Evolutionary conservation across 257 asterid genomes (phyloP).

Genomic region (Gentiana dahurica): DNA sequence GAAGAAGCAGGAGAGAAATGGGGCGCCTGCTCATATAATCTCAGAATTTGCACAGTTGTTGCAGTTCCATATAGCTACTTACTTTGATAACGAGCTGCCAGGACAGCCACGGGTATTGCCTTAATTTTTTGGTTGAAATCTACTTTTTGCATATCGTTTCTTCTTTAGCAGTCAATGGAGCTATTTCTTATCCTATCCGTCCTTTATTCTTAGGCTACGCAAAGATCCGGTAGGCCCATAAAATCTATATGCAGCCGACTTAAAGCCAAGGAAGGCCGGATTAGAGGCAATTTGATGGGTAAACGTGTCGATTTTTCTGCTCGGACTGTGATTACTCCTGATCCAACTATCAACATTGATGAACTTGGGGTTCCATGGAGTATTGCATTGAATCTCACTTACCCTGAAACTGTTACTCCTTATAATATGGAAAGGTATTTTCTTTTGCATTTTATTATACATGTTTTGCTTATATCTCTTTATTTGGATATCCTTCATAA

Average conservation of each 20-base stretch:
- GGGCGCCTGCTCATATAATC: conserved; percentile 98
- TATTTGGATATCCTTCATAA: conserved; percentile 10
- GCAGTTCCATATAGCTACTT: conserved; percentile 98
- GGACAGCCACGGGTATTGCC: conserved; percentile 94
- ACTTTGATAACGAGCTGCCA: conserved; percentile 93
- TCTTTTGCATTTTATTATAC: conserved; percentile 3
- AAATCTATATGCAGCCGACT: conserved; percentile 97
- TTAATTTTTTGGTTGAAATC: too few species aligned
- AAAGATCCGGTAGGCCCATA: conserved; percentile 95
- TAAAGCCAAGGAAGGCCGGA: conserved; percentile 97
- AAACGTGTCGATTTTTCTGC: conserved; percentile 98
- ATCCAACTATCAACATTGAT: conserved; percentile 95
- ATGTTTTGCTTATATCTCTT: background rate
- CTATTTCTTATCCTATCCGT: conserved; percentile 1
- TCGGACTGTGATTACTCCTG: conserved; percentile 98
- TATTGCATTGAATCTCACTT: conserved; percentile 94
- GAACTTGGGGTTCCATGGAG: conserved; percentile 99
- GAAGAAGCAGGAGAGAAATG: conserved; percentile 94
- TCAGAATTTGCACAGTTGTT: conserved; percentile 95
- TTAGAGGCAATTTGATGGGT: conserved; percentile 98
- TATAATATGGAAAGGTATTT: conserved; percentile 92
- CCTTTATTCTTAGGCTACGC: conserved; percentile 67
- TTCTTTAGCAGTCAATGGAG: background rate
- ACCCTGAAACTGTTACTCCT: conserved; percentile 99
- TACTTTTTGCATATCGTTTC: conserved; percentile 4